Evolutionary conservation across 2,329 filamentous ascomycete species (phyloP), one percentile per base, ranked within the genome.

Genomic region (Sporothrix curviconia): DNA sequence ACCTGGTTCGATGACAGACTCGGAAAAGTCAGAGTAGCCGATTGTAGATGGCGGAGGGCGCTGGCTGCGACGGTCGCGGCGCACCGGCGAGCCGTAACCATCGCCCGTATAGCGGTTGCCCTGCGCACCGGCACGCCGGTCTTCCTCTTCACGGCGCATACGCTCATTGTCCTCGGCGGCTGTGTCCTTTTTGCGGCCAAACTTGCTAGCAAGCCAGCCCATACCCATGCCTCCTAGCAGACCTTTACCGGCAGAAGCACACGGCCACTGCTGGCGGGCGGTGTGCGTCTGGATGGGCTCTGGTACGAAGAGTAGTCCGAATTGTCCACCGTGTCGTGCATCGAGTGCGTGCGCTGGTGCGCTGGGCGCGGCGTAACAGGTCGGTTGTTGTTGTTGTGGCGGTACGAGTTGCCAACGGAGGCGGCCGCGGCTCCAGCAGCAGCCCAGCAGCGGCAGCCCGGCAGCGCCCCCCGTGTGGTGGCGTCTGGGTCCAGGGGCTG

Each of bases 51-150:
- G 64, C 12, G 63, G 66, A 5, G 60, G 49, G 64, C 50, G 68
- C 59, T 19, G 67, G 68, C 47, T 68, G 66, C 25, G 70, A 66
- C 37, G 53, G 43, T 70, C 67, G 37, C 70, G 72, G 49, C 78
- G 72, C 0, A 74, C 69, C 2, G 81, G 78, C 15, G 77, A 77
- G 3, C 75, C 73, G 59, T 79, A 76, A 25, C 85, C 85, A 67
- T 91, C 88, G 28, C 83, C 87, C 2, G 87, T 90, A 60, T 82
- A 90, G 64, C 78, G 78, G 82, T 12, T 36, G n/a, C 79, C 76
- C 32, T 79, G 78, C 36, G 80, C 81, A 5, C 88, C 80, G 22
- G 83, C 80, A 55, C 83, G 78, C 62, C 74, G 71, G 39, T 78
- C 76, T 51, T 77, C 79, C 59, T 79, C 78, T 55, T 73, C 72